These are phyloP conservation scores for Trebouxia sp. DNA, from an alignment of 139 green algal genomes.

Conservation along the genomic window DNA sequence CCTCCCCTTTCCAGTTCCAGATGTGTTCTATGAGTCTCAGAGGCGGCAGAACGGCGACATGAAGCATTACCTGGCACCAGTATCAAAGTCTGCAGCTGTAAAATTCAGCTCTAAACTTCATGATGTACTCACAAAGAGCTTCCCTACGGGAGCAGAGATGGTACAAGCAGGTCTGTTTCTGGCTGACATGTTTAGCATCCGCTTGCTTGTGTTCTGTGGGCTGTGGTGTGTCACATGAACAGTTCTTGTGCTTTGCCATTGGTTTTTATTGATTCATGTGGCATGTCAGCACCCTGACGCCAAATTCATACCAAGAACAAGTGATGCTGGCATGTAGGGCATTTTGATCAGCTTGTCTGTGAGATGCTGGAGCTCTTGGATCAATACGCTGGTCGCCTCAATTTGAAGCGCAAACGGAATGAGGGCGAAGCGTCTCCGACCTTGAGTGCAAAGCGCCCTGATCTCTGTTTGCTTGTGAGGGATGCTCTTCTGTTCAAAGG, in stretches of 20 bases:
- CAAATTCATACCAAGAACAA: not conserved
- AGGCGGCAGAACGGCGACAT: too few species aligned
- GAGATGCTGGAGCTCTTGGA: slow-evolving; percentile 22
- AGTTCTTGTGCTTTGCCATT: slow-evolving; percentile 7
- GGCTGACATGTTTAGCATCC: not conserved
- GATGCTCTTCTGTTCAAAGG: slow-evolving; percentile 21
- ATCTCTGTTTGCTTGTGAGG: slow-evolving; percentile 1
- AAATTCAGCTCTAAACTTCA: slow-evolving; percentile 5
- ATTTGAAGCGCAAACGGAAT: slow-evolving; percentile 14
- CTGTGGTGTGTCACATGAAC: not conserved
- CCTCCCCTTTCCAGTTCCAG: too few species aligned
- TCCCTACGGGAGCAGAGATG: not conserved
- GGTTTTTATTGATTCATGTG: too few species aligned
- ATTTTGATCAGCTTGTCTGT: slow-evolving; percentile 20
- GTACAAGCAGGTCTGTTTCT: slow-evolving; percentile 16
- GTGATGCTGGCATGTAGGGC: not conserved
- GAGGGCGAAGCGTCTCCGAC: slow-evolving; percentile 7
- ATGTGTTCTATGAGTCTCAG: too few species aligned
- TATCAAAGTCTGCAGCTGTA: slow-evolving; percentile 4
- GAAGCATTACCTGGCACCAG: slow-evolving; percentile 13
- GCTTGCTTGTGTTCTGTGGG: slow-evolving; percentile 1
- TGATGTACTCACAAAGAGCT: slow-evolving; percentile 1
- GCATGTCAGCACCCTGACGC: not conserved
- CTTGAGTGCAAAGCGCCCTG: not conserved
- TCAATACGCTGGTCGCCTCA: slow-evolving; percentile 7